Conservation (phyloP, 345 rosid genomes). For the Salix suchowensis region DNA sequence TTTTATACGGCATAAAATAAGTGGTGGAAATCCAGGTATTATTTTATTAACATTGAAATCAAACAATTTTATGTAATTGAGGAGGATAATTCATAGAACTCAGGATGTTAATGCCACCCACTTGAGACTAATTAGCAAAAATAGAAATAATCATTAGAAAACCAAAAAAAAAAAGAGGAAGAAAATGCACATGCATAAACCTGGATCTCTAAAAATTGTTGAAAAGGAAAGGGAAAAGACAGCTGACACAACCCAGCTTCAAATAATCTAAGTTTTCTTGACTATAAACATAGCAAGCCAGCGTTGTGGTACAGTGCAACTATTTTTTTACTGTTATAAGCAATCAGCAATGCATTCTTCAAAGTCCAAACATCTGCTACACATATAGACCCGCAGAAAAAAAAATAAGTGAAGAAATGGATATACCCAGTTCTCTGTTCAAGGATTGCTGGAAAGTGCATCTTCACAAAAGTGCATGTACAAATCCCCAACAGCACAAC, state of each 20-base stretch:
- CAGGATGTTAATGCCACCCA: neutral
- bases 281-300: neutral
- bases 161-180: neutral
- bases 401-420: neutral
- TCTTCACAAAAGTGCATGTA: constrained; percentile 83
- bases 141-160: neutral
- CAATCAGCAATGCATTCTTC: neutral
- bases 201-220: neutral
- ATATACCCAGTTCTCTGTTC: constrained; percentile 89
- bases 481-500: constrained; percentile 87
- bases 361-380: neutral
- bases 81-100: neutral
- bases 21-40: neutral
- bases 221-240: neutral
- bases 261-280: neutral
- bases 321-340: neutral
- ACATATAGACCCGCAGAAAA: neutral
- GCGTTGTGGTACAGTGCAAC: neutral
- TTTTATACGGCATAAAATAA: neutral
- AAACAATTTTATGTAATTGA: neutral
- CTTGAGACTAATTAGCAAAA: neutral
- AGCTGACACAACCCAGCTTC: neutral
- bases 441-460: constrained; percentile 93
- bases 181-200: neutral
- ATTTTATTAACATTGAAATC: neutral